These are phyloP conservation scores for Ceratocystis diversiconidia DNA, from an alignment of 2,329 filamentous ascomycete species.

Conservation along the genomic window DNA sequence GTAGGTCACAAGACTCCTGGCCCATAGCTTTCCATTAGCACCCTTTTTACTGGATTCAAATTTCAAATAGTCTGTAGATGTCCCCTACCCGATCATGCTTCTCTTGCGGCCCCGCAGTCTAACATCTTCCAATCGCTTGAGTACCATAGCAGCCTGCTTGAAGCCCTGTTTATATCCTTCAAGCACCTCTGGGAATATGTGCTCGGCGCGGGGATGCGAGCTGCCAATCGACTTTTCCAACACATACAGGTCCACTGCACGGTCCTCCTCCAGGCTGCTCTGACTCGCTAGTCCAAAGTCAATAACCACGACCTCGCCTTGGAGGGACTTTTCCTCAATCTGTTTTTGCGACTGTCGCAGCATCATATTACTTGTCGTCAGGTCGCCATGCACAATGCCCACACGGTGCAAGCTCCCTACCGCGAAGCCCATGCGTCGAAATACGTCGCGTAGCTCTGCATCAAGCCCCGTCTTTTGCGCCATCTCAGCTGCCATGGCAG, in stretches of 20 bases:
- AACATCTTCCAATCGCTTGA: constrained; percentile 81
- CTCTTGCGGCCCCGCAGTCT: constrained; percentile 87
- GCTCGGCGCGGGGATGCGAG: constrained; percentile 77
- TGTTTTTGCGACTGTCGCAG: constrained; percentile 34
- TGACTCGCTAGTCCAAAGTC: constrained; percentile 86
- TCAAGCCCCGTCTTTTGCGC: constrained; percentile 30
- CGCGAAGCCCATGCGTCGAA: constrained; percentile 55
- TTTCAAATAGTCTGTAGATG: neutral
- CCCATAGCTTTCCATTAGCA: neutral
- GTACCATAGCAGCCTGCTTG: constrained; percentile 57
- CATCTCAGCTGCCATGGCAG: constrained; percentile 19
- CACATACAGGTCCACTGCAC: constrained; percentile 91
- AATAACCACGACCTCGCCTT: constrained; percentile 75
- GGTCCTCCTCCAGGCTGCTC: constrained; percentile 73
- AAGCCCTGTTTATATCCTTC: constrained; percentile 59
- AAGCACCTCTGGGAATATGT: constrained; percentile 59
- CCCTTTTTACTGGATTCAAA: neutral
- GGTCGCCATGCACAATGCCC: constrained; percentile 86
- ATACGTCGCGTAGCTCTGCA: constrained; percentile 42
- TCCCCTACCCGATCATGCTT: constrained; percentile 75
- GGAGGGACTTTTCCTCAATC: constrained; percentile 26
- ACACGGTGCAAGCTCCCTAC: constrained; percentile 65
- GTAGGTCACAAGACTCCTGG: neutral
- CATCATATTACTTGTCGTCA: constrained; percentile 98
- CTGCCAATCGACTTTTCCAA: constrained; percentile 87